Evolutionary conservation across 306 rosid genomes (phyloP).

Genomic region (Mucuna pruriens): DNA sequence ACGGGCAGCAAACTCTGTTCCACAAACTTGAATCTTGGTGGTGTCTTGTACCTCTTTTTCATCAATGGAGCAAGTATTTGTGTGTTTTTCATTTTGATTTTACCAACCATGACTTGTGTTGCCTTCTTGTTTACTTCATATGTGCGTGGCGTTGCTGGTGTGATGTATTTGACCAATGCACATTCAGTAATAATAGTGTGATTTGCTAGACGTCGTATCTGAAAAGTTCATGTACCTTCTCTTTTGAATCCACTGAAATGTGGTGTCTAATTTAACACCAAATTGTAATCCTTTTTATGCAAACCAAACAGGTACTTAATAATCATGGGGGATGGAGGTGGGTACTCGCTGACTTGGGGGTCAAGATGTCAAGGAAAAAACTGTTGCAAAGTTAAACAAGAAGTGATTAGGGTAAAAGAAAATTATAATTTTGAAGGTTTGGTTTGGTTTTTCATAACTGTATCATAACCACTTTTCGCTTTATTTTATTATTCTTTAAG

Average conservation of each 20-base stretch:
- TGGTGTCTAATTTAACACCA: background rate
- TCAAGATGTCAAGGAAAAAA: background rate
- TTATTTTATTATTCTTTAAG: background rate
- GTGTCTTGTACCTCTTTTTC: background rate
- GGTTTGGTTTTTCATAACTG: background rate
- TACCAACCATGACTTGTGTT: background rate
- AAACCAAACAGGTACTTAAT: too few species aligned
- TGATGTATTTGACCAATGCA: conserved; percentile 22
- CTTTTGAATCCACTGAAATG: background rate
- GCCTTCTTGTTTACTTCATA: background rate
- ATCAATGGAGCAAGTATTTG: conserved; percentile 7
- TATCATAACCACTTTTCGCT: background rate
- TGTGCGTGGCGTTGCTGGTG: conserved; percentile 14
- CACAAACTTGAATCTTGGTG: conserved; percentile 48
- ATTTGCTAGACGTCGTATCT: background rate
- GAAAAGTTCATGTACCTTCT: background rate
- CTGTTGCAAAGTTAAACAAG: too few species aligned
- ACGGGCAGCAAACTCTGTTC: conserved; percentile 56
- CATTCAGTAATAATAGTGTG: conserved; percentile 15
- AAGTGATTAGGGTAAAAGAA: too few species aligned
- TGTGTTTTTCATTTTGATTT: background rate
- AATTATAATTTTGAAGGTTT: too few species aligned
- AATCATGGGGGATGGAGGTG: background rate
- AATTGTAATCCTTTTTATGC: too few species aligned
- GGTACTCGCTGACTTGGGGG: background rate